A percentile compares a stretch with the other conserved stretches of the same genome.
Conservation (phyloP, 2,329 filamentous ascomycete species). For the Penicillium olsonii region DNA sequence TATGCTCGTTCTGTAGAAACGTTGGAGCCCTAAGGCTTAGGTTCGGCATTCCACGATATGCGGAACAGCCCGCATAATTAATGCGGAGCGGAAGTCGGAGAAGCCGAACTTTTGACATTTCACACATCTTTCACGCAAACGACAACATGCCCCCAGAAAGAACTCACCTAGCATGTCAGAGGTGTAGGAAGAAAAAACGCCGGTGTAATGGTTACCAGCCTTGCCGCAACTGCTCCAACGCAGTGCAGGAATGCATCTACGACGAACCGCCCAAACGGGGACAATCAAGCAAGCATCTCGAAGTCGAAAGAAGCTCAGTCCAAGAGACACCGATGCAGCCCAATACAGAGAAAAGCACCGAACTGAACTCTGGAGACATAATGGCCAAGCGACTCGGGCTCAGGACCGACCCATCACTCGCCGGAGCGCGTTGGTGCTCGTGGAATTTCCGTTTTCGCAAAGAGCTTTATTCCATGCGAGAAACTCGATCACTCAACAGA, state of each 20-base stretch:
- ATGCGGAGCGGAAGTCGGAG: background rate
- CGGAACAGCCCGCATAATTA: background rate
- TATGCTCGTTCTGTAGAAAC: no score
- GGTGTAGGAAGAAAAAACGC: constrained; percentile 1
- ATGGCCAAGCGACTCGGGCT: constrained; percentile 1
- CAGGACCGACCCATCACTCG: background rate
- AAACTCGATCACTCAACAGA: background rate
- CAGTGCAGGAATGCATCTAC: background rate
- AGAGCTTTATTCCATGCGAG: background rate
- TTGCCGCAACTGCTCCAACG: constrained; percentile 2
- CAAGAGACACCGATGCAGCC: background rate
- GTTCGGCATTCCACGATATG: no score
- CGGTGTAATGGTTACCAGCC: background rate
- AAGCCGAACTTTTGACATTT: background rate
- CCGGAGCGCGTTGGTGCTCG: background rate
- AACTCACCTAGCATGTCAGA: background rate
- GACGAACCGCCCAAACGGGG: background rate
- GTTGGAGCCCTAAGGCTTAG: background rate
- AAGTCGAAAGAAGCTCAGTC: background rate
- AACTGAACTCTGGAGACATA: constrained; percentile 2
- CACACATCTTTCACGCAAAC: background rate
- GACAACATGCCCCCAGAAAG: background rate
- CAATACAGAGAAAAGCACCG: background rate
- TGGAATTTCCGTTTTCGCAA: background rate
- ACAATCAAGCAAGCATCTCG: background rate